Base-by-base conservation (phyloP, 106 monocot genomes). In the Narthecium ossifragum region DNA sequence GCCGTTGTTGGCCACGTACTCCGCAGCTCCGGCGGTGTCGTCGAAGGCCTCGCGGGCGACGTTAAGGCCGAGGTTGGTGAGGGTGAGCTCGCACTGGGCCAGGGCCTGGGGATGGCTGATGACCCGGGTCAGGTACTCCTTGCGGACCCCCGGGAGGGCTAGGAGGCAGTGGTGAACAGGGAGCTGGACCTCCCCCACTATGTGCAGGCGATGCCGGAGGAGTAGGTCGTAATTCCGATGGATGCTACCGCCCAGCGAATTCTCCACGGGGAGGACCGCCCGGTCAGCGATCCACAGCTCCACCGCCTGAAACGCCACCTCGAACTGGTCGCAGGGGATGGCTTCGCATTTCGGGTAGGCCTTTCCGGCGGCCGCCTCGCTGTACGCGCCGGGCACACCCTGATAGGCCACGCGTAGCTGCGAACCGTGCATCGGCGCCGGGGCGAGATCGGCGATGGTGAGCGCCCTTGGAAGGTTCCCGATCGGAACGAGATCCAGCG, bases 241-340 rank as follows among this genome's bases (percentile, higher is more conserved):
- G 65, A 83, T 83, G 74, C 74, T 74, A 11, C 83, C 83, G 21
- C 83, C 83, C 0, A 83, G 75, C 8, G 84, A 84, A 53, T 84
- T 84, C 64, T 84, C 84, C 37, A 84, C 71, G 26, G 79, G 84
- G 7, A 84, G 75, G 12, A 84, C 84, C 8, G 79, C 84, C 18
- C 84, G 73, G 36, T 83, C 82, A 17, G 70, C 81, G 48, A 82
- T 63, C 81, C 81, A 82, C 28, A 72, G 69, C 60, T 82, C 77
- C 31, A 82, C 81, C 3, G 81, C 76, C 54, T 77, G 75, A 43
- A 71, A 77, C 3, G 76, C 70, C 32, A 77, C 74, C 55, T 75
- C 74, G 68, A 75, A 75, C 60, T 75, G 74, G 58, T 75, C 77
- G 60, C 77, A 77, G 31, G 77, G 77, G 53, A 77, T 77, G 32